These are phyloP conservation scores for Phaseolus coccineus DNA, from an alignment of 331 rosid species.

Conservation along the genomic window DNA sequence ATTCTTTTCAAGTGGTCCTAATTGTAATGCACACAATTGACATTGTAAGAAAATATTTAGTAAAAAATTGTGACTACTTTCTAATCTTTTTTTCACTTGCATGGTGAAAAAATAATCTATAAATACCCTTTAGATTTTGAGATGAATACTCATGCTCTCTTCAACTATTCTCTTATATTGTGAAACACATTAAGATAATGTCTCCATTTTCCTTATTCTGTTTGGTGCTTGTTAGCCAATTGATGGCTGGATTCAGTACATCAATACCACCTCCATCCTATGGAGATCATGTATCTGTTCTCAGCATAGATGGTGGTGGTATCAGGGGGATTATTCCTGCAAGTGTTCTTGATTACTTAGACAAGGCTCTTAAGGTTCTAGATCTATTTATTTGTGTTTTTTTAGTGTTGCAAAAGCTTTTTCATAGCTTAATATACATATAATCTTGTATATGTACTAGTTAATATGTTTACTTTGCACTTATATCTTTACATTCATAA, in stretches of 20 bases:
- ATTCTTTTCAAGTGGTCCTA: too few species aligned
- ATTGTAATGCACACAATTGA: too few species aligned
- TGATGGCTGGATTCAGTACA: not conserved
- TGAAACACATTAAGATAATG: not conserved
- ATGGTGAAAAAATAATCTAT: not conserved
- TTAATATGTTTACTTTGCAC: too few species aligned
- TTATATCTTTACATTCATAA: too few species aligned
- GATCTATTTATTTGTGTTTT: not conserved
- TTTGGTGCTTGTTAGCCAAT: not conserved
- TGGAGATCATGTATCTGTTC: not conserved
- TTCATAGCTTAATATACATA: too few species aligned
- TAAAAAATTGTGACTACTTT: too few species aligned
- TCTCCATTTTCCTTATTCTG: not conserved
- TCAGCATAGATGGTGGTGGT: conserved; percentile 41
- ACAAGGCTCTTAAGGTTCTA: conserved; percentile 7
- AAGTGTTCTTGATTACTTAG: not conserved
- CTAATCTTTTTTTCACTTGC: too few species aligned
- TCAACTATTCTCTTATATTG: not conserved
- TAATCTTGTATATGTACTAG: too few species aligned
- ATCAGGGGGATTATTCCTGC: conserved; percentile 38
- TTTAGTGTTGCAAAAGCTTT: too few species aligned
- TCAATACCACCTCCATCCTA: not conserved
- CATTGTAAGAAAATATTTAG: too few species aligned
- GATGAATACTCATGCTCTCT: not conserved
- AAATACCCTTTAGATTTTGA: not conserved